A percentile compares a stretch with the other conserved stretches of the same genome.
Conservation (phyloP, 108 stramenopile species). For the Skeletonema tropicum region DNA sequence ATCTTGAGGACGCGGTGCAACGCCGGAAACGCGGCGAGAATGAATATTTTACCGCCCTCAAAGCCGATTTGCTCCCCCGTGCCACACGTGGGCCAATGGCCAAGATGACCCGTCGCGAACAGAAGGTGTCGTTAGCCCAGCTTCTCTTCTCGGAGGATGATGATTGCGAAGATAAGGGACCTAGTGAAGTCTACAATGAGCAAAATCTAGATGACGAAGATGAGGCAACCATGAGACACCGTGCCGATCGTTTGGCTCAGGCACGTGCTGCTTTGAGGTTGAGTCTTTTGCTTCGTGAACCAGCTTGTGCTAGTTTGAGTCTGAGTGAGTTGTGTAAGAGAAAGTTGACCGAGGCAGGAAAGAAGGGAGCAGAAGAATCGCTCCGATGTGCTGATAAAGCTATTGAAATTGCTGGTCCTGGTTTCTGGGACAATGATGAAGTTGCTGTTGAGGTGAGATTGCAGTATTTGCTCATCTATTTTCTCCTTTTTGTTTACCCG, state of each 20-base stretch:
- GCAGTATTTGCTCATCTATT: not conserved
- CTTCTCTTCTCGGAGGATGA: slow-evolving; percentile 88
- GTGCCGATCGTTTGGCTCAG: slow-evolving; percentile 70
- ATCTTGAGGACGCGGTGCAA: slow-evolving; percentile 85
- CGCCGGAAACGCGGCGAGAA: slow-evolving; percentile 85
- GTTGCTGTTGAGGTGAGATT: slow-evolving; percentile 85
- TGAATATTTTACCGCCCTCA: slow-evolving; percentile 80
- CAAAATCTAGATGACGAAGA: slow-evolving; percentile 65
- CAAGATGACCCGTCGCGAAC: slow-evolving; percentile 78
- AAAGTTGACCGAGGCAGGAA: slow-evolving; percentile 68
- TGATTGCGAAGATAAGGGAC: slow-evolving; percentile 81
- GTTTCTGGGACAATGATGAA: slow-evolving; percentile 89
- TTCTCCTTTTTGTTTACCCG: not conserved
- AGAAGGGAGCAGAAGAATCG: slow-evolving; percentile 81
- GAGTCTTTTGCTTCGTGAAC: slow-evolving; percentile 79
- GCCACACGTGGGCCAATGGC: slow-evolving; percentile 76
- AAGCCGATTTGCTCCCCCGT: slow-evolving; percentile 83
- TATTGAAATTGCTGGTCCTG: slow-evolving; percentile 82
- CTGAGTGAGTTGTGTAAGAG: slow-evolving; percentile 90
- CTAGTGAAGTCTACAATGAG: slow-evolving; percentile 85
- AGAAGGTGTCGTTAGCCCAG: slow-evolving; percentile 87
- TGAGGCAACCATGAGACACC: slow-evolving; percentile 58
- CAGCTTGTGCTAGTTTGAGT: slow-evolving; percentile 85
- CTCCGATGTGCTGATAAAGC: slow-evolving; percentile 87
- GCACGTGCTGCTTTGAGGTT: slow-evolving; percentile 77